These are phyloP conservation scores for Euclidium syriacum DNA, from an alignment of 345 rosid genomes.

Conservation along the genomic window DNA sequence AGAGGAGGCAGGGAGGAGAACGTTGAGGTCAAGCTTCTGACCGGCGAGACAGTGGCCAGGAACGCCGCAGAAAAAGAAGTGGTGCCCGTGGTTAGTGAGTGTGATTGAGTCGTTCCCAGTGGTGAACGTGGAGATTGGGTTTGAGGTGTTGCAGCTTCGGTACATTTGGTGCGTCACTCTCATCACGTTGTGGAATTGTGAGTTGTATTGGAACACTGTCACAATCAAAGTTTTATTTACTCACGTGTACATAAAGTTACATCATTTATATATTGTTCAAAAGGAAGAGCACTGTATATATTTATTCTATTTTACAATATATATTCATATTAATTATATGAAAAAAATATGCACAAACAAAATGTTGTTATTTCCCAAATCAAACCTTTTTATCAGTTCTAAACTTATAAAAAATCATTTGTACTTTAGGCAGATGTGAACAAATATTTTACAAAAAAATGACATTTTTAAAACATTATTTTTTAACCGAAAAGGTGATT, in stretches of 20 bases:
- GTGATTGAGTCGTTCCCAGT: slow-evolving; percentile 83
- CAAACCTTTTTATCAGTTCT: not conserved
- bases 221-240: not conserved
- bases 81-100: slow-evolving; percentile 69
- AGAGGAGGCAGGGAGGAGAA: slow-evolving; percentile 40
- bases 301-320: not conserved
- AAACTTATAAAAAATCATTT: not conserved
- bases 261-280: not conserved
- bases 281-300: not conserved
- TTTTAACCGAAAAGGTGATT: slow-evolving; percentile 12
- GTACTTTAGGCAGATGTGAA: no score
- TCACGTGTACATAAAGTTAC: not conserved
- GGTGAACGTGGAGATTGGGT: slow-evolving; percentile 77
- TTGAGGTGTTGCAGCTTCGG: slow-evolving; percentile 67
- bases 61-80: slow-evolving; percentile 83
- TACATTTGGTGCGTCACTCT: slow-evolving; percentile 75
- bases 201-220: slow-evolving; percentile 68
- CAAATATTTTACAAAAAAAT: no score
- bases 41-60: slow-evolving; percentile 91
- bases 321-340: not conserved
- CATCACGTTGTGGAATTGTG: slow-evolving; percentile 93
- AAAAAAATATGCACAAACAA: not conserved
- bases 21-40: slow-evolving; percentile 87
- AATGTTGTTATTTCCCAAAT: no score
- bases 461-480: no score